Evolutionary conservation across 305 asterid species (phyloP).

Genomic region (Fraxinus greggii): DNA sequence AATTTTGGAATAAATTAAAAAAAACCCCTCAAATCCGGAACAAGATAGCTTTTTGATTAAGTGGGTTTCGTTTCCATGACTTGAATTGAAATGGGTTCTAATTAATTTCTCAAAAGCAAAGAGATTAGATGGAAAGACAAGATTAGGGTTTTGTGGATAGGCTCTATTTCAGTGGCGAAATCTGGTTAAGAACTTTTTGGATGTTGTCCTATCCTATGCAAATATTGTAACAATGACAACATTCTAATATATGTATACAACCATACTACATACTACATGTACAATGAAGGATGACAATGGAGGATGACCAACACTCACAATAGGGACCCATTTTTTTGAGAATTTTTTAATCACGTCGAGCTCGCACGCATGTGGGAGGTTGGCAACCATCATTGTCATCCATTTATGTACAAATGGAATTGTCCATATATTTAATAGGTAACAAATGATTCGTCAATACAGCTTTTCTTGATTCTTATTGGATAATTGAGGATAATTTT

Average conservation of each 20-base stretch:
- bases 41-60: conserved; percentile 2
- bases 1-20: neutral
- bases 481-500: neutral
- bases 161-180: conserved; percentile 10
- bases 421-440: too few species aligned
- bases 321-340: too few species aligned
- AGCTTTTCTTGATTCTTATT: conserved; percentile 9
- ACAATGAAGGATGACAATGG: too few species aligned
- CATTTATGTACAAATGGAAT: too few species aligned
- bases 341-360: too few species aligned
- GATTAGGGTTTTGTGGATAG: conserved; percentile 19
- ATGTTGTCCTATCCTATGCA: neutral
- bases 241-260: too few species aligned
- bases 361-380: too few species aligned
- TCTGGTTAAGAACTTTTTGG: neutral
- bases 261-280: too few species aligned
- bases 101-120: neutral
- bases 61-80: conserved; percentile 9
- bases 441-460: conserved; percentile 4
- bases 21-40: conserved; percentile 6
- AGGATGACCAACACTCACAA: too few species aligned
- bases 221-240: neutral
- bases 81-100: conserved; percentile 20
- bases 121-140: neutral
- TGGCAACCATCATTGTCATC: too few species aligned